Evolutionary conservation across 2,329 filamentous ascomycete genomes (phyloP).

Genomic region (Trichoderma simmonsii): DNA sequence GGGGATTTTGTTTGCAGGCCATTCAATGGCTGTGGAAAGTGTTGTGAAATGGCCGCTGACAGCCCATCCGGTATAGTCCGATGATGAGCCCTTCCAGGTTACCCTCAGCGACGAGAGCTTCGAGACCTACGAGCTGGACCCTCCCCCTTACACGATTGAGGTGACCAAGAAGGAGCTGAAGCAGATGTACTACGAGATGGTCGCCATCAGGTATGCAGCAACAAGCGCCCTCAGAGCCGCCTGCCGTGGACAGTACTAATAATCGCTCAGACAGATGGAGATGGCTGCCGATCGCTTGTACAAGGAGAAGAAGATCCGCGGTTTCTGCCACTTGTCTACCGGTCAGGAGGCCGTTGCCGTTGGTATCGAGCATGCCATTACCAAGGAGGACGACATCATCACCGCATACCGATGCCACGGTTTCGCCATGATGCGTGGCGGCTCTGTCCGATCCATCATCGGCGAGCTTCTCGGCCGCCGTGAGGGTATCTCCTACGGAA

Average conservation of each 20-base stretch:
- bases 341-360: constrained; percentile 97
- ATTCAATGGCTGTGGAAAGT: neutral
- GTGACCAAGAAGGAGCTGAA: constrained; percentile 98
- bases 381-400: constrained; percentile 88
- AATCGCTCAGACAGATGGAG: constrained; percentile 81
- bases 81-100: constrained; percentile 89
- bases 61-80: constrained; percentile 57
- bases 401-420: constrained; percentile 99
- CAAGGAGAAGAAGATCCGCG: constrained; percentile 99
- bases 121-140: constrained; percentile 98
- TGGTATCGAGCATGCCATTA: constrained; percentile 95
- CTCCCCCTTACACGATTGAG: constrained; percentile 85
- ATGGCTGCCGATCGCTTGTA: constrained; percentile 98
- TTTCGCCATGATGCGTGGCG: constrained; percentile 95
- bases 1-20: neutral
- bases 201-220: constrained; percentile 72
- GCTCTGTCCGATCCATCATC: constrained; percentile 85
- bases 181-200: constrained; percentile 99
- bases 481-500: constrained; percentile 96
- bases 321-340: constrained; percentile 98
- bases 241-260: constrained; percentile 26
- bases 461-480: constrained; percentile 92
- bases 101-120: constrained; percentile 97
- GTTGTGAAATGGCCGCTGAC: constrained; percentile 21
- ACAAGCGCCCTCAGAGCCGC: neutral